A percentile compares a stretch with the other conserved stretches of the same genome.
Evolutionary conservation across 148 eudicot genomes (phyloP).

Genomic region (Hydrangea macrophylla): DNA sequence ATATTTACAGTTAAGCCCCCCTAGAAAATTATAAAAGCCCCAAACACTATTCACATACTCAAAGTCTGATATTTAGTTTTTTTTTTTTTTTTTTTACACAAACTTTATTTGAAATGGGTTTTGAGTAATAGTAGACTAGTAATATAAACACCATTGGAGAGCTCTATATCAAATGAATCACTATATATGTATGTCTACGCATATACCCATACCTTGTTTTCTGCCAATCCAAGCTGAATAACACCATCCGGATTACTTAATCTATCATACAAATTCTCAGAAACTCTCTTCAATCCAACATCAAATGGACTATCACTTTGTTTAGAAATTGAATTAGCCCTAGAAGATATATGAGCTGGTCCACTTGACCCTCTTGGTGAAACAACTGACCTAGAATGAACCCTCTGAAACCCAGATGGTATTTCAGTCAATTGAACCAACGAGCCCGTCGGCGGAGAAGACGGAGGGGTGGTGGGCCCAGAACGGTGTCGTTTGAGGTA

Average conservation of each 20-base stretch:
- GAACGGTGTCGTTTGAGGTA: conserved; percentile 53
- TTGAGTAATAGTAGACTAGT: conserved; percentile 8
- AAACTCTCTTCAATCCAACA: conserved; percentile 43
- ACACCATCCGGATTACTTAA: conserved; percentile 51
- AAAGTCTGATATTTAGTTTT: too few relatives aligned
- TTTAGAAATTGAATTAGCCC: conserved; percentile 43
- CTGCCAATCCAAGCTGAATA: conserved; percentile 63
- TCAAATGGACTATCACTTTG: conserved; percentile 42
- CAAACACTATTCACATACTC: too few relatives aligned
- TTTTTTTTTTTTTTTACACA: too few relatives aligned
- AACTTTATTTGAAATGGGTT: too few relatives aligned
- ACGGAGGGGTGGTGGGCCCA: conserved; percentile 8
- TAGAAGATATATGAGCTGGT: conserved; percentile 45
- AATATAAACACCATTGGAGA: neutral
- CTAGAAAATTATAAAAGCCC: too few relatives aligned
- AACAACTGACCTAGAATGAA: conserved; percentile 45
- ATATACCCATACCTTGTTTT: conserved; percentile 53
- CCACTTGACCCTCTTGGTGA: conserved; percentile 61
- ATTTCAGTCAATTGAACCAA: too few relatives aligned
- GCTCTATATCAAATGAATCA: too few relatives aligned
- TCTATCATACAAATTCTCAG: conserved; percentile 51
- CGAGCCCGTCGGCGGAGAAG: conserved; percentile 18
- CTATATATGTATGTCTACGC: neutral
- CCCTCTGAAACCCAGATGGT: conserved; percentile 39
- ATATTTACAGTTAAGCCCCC: too few relatives aligned